phyloP scores from a whole-genome alignment of 352 stramenopile genomes.

The Globisporangium acanthophoron region DNA sequence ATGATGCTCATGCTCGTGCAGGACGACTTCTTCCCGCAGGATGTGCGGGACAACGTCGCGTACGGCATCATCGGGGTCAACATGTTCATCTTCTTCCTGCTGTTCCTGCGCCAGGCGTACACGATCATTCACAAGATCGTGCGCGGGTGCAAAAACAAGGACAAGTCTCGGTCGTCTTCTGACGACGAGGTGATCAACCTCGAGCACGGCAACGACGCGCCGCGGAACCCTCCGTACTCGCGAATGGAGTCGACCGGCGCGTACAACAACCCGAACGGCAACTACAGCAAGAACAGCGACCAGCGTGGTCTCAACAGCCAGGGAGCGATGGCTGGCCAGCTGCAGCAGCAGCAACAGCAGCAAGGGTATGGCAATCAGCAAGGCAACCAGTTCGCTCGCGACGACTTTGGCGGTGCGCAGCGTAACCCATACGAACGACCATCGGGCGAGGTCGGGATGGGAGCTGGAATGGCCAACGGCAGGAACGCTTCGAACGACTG shows the following conservation, averaged over 20 bases:
- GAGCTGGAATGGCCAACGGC: neutral
- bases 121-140: slow-evolving; percentile 69
- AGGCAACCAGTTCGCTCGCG: slow-evolving; percentile 7
- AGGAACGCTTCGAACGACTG: slow-evolving; percentile 5
- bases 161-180: slow-evolving; percentile 17
- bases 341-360: neutral
- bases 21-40: slow-evolving; percentile 77
- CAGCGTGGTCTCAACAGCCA: slow-evolving; percentile 2
- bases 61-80: slow-evolving; percentile 85
- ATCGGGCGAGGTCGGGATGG: neutral
- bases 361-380: slow-evolving; percentile 1
- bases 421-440: slow-evolving; percentile 3
- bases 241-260: slow-evolving; percentile 14
- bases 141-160: slow-evolving; percentile 38
- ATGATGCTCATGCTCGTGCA: slow-evolving; percentile 78
- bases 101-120: slow-evolving; percentile 78
- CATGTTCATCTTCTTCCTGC: slow-evolving; percentile 77
- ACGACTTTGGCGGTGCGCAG: slow-evolving; percentile 3
- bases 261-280: slow-evolving; percentile 9
- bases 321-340: neutral
- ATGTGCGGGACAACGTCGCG: slow-evolving; percentile 71
- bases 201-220: slow-evolving; percentile 34
- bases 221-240: slow-evolving; percentile 12
- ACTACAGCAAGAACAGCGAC: neutral
- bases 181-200: slow-evolving; percentile 42